Evolutionary conservation across 345 rosid species (phyloP).

Genomic region (Microcos paniculata): DNA sequence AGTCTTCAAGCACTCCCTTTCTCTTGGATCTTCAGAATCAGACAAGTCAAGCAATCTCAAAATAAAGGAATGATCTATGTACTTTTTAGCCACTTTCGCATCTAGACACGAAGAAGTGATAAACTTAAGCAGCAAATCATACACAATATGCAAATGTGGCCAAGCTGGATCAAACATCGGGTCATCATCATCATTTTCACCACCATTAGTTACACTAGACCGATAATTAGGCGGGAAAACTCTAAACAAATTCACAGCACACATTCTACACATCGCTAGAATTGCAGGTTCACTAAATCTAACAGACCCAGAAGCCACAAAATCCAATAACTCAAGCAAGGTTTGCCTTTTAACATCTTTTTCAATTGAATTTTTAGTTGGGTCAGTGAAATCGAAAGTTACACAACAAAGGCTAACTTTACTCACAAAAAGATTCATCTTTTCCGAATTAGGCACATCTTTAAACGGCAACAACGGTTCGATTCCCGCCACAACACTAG

Average conservation of each 20-base stretch:
- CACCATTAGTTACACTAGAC: slow-evolving; percentile 27
- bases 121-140: slow-evolving; percentile 75
- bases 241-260: slow-evolving; percentile 76
- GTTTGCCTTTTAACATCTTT: slow-evolving; percentile 82
- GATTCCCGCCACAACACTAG: slow-evolving; percentile 73
- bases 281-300: slow-evolving; percentile 76
- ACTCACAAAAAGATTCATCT: slow-evolving; percentile 75
- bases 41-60: slow-evolving; percentile 77
- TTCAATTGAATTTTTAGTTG: slow-evolving; percentile 60
- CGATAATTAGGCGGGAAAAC: slow-evolving; percentile 69
- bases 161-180: slow-evolving; percentile 82
- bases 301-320: slow-evolving; percentile 59
- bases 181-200: slow-evolving; percentile 73
- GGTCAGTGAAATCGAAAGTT: slow-evolving; percentile 76
- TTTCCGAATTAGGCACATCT: slow-evolving; percentile 66
- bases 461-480: slow-evolving; percentile 87
- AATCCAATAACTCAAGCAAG: slow-evolving; percentile 73
- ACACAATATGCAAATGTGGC: slow-evolving; percentile 88
- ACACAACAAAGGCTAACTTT: slow-evolving; percentile 93
- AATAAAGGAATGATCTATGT: slow-evolving; percentile 75
- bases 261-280: slow-evolving; percentile 82
- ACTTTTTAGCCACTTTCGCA: slow-evolving; percentile 73
- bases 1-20: slow-evolving; percentile 79
- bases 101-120: slow-evolving; percentile 71
- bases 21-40: slow-evolving; percentile 85